Evolutionary conservation across 352 stramenopile genomes (phyloP).

Genomic region (Globisporangium heterothallicum): DNA sequence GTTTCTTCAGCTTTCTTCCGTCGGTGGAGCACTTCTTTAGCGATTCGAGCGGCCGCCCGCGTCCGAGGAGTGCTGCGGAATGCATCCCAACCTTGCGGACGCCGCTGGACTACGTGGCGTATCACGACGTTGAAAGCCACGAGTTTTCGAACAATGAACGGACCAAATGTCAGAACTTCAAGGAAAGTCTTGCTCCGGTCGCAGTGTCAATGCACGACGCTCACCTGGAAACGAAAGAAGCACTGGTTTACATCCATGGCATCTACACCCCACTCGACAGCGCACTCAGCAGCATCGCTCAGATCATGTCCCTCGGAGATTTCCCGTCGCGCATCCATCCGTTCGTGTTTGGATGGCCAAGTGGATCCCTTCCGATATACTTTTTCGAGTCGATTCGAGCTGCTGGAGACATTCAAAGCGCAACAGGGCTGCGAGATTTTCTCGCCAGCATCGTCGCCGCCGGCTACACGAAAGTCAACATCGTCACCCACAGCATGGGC

Average conservation of each 20-base stretch:
- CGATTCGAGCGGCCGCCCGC: background rate
- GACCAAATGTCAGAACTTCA: constrained; percentile 13
- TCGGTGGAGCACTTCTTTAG: constrained; percentile 18
- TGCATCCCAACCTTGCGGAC: constrained; percentile 15
- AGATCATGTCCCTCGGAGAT: constrained; percentile 18
- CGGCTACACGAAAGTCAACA: constrained; percentile 20
- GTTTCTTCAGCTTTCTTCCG: constrained; percentile 23
- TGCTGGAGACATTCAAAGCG: constrained; percentile 8
- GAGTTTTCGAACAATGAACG: background rate
- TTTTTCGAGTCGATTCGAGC: constrained; percentile 15
- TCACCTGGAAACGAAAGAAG: constrained; percentile 7
- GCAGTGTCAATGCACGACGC: background rate
- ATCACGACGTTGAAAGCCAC: constrained; percentile 17
- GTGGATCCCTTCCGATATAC: constrained; percentile 14
- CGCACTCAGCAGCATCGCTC: constrained; percentile 16
- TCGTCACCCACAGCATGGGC: constrained; percentile 21
- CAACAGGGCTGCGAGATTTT: constrained; percentile 14
- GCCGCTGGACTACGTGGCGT: constrained; percentile 21
- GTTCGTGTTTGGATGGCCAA: constrained; percentile 22
- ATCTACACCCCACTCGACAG: constrained; percentile 16
- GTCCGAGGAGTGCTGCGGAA: constrained; percentile 15
- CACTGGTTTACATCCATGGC: constrained; percentile 21
- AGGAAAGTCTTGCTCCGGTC: constrained; percentile 11
- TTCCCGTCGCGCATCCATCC: constrained; percentile 17
- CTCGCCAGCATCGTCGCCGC: constrained; percentile 17